Percentiles rank a stretch among this genome's conserved stretches.
These are phyloP conservation scores for Paramarasmius palmivorus DNA, from an alignment of 1,284 basidiomycete genomes.

Conservation along the genomic window DNA sequence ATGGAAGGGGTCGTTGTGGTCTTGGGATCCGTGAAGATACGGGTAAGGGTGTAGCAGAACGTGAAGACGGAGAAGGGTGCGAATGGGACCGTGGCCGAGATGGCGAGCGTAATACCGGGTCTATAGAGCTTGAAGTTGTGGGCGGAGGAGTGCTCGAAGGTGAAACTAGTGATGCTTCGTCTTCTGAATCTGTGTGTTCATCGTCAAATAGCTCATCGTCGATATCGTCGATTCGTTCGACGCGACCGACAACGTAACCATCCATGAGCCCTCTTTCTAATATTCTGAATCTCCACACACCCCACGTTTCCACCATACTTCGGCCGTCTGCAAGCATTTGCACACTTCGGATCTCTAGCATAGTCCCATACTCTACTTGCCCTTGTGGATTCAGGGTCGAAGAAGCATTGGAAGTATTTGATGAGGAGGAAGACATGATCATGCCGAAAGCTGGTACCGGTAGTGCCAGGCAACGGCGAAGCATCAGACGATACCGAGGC, in stretches of 20 bases:
- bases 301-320: slow-evolving; percentile 87
- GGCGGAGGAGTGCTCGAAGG: slow-evolving; percentile 5
- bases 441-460: slow-evolving; percentile 84
- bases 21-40: slow-evolving; percentile 14
- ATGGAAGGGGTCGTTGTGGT: slow-evolving; percentile 25
- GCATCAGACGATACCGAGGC: slow-evolving; percentile 90
- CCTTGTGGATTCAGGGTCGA: slow-evolving; percentile 35
- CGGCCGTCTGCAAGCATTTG: slow-evolving; percentile 89
- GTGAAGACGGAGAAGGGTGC: slow-evolving; percentile 6
- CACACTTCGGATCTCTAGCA: slow-evolving; percentile 87
- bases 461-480: slow-evolving; percentile 84
- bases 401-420: slow-evolving; percentile 23
- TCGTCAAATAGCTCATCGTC: slow-evolving; percentile 9
- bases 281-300: slow-evolving; percentile 83
- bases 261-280: slow-evolving; percentile 82
- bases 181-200: background rate
- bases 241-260: slow-evolving; percentile 85
- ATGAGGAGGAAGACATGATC: slow-evolving; percentile 55
- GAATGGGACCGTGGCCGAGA: background rate
- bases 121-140: slow-evolving; percentile 2
- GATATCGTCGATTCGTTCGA: slow-evolving; percentile 63
- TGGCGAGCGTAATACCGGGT: slow-evolving; percentile 1
- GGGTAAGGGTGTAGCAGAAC: slow-evolving; percentile 8
- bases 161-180: background rate
- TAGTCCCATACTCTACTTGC: slow-evolving; percentile 86